Evolutionary conservation across 208 protist species (phyloP).

Genomic region (Lotmaria passim): DNA sequence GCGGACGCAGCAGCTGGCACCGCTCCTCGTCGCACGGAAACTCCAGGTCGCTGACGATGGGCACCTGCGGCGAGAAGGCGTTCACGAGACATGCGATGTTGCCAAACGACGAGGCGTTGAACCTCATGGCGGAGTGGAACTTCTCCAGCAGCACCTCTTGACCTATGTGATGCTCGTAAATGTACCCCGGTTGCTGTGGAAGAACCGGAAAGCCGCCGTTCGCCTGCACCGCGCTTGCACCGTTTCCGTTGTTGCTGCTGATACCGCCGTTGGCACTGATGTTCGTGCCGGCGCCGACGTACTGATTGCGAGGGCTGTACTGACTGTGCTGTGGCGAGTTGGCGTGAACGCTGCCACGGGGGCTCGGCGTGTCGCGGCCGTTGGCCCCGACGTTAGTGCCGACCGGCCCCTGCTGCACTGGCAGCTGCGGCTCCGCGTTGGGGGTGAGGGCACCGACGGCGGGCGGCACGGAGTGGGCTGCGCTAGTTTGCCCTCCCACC

Average conservation of each 20-base stretch:
- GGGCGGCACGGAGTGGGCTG: background rate
- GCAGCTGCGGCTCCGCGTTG: background rate
- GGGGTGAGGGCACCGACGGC: background rate
- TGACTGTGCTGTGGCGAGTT: slow-evolving; percentile 16
- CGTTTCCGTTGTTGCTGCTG: background rate
- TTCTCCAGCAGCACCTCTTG: slow-evolving; percentile 78
- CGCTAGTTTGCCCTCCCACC: too few relatives aligned
- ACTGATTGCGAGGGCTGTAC: slow-evolving; percentile 19
- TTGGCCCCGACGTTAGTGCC: background rate
- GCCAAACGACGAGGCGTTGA: slow-evolving; percentile 57
- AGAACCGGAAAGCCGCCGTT: slow-evolving; percentile 9
- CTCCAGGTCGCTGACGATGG: slow-evolving; percentile 49
- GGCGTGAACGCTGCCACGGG: slow-evolving; percentile 20
- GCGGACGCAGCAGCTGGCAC: slow-evolving; percentile 22
- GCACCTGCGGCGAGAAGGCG: slow-evolving; percentile 66
- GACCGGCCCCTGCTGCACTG: background rate
- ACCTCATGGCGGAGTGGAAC: slow-evolving; percentile 48
- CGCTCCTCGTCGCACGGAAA: slow-evolving; percentile 45
- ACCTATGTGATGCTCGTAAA: slow-evolving; percentile 73
- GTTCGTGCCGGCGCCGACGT: background rate
- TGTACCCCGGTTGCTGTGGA: slow-evolving; percentile 25
- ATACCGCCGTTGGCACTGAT: background rate
- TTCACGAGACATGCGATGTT: slow-evolving; percentile 80
- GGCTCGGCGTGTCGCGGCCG: slow-evolving; percentile 16
- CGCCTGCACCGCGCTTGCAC: slow-evolving; percentile 5